A percentile compares a stretch with the other conserved stretches of the same genome.
These are phyloP conservation scores for Vicia villosa DNA, from an alignment of 306 rosid genomes.

Conservation along the genomic window DNA sequence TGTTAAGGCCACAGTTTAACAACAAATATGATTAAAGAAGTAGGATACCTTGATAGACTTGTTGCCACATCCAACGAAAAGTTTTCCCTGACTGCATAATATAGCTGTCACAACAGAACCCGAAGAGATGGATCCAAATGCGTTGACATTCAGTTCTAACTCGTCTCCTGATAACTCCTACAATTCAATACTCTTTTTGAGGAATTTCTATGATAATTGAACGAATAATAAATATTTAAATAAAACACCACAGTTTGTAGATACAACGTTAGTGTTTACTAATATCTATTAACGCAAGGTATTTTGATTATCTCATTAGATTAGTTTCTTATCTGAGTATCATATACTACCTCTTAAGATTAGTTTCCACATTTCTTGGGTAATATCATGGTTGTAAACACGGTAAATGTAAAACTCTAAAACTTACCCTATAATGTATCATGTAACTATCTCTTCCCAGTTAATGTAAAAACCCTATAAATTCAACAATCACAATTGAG, in stretches of 20 bases:
- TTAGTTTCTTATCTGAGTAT: background rate
- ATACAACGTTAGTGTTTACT: background rate
- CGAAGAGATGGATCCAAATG: constrained; percentile 63
- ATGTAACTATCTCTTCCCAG: background rate
- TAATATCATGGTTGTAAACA: background rate
- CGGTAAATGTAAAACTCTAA: background rate
- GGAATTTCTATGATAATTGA: constrained; percentile 27
- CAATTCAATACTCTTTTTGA: constrained; percentile 28
- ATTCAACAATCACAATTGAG: constrained; percentile 1
- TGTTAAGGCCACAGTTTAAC: background rate
- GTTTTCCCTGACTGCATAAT: constrained; percentile 74
- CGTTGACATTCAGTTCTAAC: constrained; percentile 57
- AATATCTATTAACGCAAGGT: background rate
- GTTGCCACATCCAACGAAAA: constrained; percentile 75
- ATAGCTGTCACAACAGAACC: constrained; percentile 65
- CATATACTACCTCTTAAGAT: background rate
- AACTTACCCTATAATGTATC: background rate
- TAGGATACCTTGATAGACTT: constrained; percentile 64
- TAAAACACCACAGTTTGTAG: background rate
- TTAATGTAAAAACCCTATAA: background rate
- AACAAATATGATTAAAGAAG: constrained; percentile 11
- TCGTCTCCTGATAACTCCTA: constrained; percentile 81
- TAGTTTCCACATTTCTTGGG: background rate
- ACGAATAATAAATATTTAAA: constrained; percentile 25
- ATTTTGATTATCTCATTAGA: background rate